Evolutionary conservation across 140 eudicot genomes (phyloP).

Genomic region (Flaveria floridana): DNA sequence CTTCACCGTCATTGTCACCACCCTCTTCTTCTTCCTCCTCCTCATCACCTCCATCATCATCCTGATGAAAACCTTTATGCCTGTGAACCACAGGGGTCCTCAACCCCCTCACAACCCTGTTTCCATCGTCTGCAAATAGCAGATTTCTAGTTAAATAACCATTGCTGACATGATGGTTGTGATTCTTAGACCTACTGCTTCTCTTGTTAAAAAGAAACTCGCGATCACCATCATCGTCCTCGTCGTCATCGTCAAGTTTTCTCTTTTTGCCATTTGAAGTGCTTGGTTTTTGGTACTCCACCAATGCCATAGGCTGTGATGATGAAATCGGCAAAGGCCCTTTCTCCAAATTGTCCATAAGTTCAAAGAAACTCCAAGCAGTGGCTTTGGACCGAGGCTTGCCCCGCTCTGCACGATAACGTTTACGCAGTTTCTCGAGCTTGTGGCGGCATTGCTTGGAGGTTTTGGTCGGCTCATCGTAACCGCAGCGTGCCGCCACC

Average conservation of each 20-base stretch:
- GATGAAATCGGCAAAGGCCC: conserved; percentile 68
- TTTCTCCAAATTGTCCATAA: conserved; percentile 73
- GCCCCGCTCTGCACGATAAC: conserved; percentile 67
- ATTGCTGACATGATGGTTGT: conserved; percentile 29
- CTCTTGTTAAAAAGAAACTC: conserved; percentile 33
- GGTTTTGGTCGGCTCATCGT: conserved; percentile 67
- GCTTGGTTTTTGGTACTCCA: conserved; percentile 36
- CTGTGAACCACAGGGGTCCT: conserved; percentile 41
- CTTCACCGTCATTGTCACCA: conserved; percentile 16
- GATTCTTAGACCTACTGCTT: conserved; percentile 50
- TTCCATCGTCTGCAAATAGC: conserved; percentile 25
- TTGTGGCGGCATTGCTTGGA: conserved; percentile 93
- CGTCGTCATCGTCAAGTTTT: conserved; percentile 29
- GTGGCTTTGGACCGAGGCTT: conserved; percentile 50
- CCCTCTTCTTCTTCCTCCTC: conserved; percentile 25
- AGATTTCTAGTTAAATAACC: conserved; percentile 33
- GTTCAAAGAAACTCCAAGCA: conserved; percentile 64
- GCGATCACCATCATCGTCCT: conserved; percentile 30
- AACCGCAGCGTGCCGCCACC: conserved; percentile 79
- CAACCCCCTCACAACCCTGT: conserved; percentile 35
- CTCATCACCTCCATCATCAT: conserved; percentile 33
- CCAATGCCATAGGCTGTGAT: conserved; percentile 45
- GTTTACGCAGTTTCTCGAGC: conserved; percentile 85
- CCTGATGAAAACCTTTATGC: conserved; percentile 38
- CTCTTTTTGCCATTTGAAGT: conserved; percentile 33